These are phyloP conservation scores for Barnettozyma populi DNA, from an alignment of 805 yeast species.

Conservation along the genomic window DNA sequence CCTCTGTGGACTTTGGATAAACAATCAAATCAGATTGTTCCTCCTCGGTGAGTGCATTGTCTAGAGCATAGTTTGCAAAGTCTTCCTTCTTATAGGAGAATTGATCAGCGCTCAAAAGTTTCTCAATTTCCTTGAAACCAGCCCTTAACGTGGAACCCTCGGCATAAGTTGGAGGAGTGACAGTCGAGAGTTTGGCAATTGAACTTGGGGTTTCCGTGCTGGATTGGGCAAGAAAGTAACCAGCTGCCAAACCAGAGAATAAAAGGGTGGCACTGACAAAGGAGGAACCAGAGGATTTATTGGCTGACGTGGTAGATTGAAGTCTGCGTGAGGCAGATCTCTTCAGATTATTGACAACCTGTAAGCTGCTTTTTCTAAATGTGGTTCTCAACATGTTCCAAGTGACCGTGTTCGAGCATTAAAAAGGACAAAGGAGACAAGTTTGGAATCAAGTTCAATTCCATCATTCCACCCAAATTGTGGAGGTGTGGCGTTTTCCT, in stretches of 20 bases:
- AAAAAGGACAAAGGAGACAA: too few relatives aligned
- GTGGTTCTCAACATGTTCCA: neutral
- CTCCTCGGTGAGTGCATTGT: constrained; percentile 21
- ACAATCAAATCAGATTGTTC: constrained; percentile 47
- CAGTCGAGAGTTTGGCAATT: neutral
- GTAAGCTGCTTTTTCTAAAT: neutral
- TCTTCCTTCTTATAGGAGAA: constrained; percentile 12
- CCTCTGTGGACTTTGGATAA: constrained; percentile 59
- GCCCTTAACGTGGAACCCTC: constrained; percentile 8
- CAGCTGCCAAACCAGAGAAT: constrained; percentile 10
- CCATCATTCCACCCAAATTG: neutral
- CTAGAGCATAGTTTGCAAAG: constrained; percentile 10
- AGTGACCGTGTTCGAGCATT: neutral
- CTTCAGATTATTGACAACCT: neutral
- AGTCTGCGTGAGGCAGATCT: constrained; percentile 2
- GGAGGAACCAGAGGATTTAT: neutral
- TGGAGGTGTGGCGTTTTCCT: neutral
- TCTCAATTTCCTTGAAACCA: constrained; percentile 11
- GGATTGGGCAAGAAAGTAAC: constrained; percentile 7
- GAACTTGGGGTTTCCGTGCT: constrained; percentile 2
- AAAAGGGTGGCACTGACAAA: constrained; percentile 1
- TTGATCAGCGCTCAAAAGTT: constrained; percentile 7
- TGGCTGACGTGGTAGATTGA: constrained; percentile 4
- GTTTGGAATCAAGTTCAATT: too few relatives aligned
- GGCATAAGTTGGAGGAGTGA: constrained; percentile 10